Percentiles rank a stretch among this genome's conserved stretches.
phyloP scores from a whole-genome alignment of 768 basidiomycete species.

The Russula dissimulans region DNA sequence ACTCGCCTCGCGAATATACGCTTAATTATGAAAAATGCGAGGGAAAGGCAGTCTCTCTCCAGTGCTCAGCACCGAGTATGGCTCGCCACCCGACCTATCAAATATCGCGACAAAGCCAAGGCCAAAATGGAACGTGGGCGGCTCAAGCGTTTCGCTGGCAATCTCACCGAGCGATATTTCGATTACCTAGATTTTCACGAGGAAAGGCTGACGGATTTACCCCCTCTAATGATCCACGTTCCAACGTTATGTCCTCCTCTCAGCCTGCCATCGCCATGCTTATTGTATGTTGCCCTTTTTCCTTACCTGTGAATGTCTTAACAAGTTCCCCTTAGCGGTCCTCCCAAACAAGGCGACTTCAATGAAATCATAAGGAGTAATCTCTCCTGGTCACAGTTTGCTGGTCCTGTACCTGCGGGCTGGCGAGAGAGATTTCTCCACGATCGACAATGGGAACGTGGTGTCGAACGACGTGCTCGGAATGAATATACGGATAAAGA shows the following conservation, averaged over 20 bases:
- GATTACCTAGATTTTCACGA: slow-evolving; percentile 11
- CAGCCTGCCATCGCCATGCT: not conserved
- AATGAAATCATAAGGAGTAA: slow-evolving; percentile 4
- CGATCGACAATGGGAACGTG: slow-evolving; percentile 5
- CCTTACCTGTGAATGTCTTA: not conserved
- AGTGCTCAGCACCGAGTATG: slow-evolving; percentile 3
- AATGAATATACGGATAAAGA: slow-evolving; percentile 4
- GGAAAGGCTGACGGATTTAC: not conserved
- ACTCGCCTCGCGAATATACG: slow-evolving; percentile 8
- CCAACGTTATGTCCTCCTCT: slow-evolving; percentile 4
- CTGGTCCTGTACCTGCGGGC: slow-evolving; percentile 7
- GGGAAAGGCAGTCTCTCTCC: slow-evolving; percentile 11
- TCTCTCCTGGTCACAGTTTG: slow-evolving; percentile 14
- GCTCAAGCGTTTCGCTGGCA: not conserved
- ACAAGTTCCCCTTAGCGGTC: not conserved
- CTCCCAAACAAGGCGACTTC: slow-evolving; percentile 7
- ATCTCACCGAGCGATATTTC: slow-evolving; percentile 2
- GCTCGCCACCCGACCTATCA: not conserved
- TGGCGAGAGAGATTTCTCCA: slow-evolving; percentile 8
- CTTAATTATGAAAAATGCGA: slow-evolving; percentile 3
- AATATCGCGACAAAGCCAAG: slow-evolving; percentile 9
- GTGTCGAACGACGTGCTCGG: not conserved
- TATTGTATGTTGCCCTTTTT: slow-evolving; percentile 5
- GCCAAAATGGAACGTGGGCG: slow-evolving; percentile 2
- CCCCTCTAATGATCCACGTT: slow-evolving; percentile 4